A percentile compares a stretch with the other conserved stretches of the same genome.
phyloP scores from a whole-genome alignment of 106 monocot species.

The Xerophyta viscosa region DNA sequence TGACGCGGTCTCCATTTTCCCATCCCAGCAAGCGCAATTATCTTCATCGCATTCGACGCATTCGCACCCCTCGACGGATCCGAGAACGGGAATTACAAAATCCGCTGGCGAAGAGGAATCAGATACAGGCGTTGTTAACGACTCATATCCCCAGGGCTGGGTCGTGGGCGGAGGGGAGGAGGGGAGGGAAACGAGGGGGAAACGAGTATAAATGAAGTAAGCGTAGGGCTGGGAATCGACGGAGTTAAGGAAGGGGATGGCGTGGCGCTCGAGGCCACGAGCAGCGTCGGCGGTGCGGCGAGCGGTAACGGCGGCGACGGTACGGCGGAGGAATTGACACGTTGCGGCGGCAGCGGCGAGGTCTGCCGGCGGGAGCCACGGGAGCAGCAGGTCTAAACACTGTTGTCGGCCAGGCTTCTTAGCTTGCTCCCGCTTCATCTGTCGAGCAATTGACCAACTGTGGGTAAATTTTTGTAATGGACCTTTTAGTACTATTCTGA shows the following conservation, averaged over 20 bases:
- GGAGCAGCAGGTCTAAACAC: constrained; percentile 39
- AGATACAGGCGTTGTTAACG: neutral
- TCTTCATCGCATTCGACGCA: constrained; percentile 13
- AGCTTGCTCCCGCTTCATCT: neutral
- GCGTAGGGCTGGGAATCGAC: constrained; percentile 26
- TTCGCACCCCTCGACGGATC: constrained; percentile 23
- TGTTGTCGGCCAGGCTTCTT: neutral
- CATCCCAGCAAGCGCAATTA: constrained; percentile 17
- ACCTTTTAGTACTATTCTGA: too few relatives aligned
- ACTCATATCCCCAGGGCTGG: constrained; percentile 30
- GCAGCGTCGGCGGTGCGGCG: constrained; percentile 45
- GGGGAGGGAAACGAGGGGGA: constrained; percentile 13
- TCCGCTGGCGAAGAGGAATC: constrained; percentile 10
- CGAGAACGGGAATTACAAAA: neutral
- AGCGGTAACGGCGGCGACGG: constrained; percentile 19
- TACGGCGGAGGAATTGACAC: constrained; percentile 20
- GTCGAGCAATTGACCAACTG: too few relatives aligned
- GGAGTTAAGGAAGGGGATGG: constrained; percentile 51
- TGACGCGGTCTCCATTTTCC: constrained; percentile 10
- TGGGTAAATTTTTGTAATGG: too few relatives aligned
- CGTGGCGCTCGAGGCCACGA: constrained; percentile 37
- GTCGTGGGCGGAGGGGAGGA: constrained; percentile 2
- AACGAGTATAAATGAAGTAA: constrained; percentile 34
- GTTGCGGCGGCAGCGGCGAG: constrained; percentile 38
- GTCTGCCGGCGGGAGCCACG: constrained; percentile 30